Evolutionary conservation across 1,284 basidiomycete species (phyloP).

Genomic region (Austropuccinia psidii): DNA sequence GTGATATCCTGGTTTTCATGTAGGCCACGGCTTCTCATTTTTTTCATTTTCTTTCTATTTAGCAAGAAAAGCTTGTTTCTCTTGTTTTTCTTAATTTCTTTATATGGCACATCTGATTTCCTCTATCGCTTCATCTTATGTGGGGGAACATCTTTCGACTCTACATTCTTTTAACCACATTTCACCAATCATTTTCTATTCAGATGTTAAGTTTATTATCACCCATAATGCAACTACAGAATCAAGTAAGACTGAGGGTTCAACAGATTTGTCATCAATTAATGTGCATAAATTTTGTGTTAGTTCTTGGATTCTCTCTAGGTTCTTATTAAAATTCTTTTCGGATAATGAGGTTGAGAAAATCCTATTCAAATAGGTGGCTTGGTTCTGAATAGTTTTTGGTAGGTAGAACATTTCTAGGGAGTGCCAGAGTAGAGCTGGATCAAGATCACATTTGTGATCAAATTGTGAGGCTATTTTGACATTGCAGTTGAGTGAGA

Average conservation of each 20-base stretch:
- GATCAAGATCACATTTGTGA: neutral
- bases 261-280: neutral
- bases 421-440: neutral
- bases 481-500: constrained; percentile 4
- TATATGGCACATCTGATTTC: too few species aligned
- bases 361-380: neutral
- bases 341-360: neutral
- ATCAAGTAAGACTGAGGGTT: neutral
- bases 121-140: too few species aligned
- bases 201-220: neutral
- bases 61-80: too few species aligned
- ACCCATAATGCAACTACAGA: neutral
- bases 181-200: too few species aligned
- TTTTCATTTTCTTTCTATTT: too few species aligned
- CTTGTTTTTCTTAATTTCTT: too few species aligned
- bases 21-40: too few species aligned
- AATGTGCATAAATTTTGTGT: neutral
- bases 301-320: neutral
- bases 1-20: too few species aligned
- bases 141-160: too few species aligned
- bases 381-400: constrained; percentile 8
- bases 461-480: constrained; percentile 4
- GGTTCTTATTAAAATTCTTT: neutral
- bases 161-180: too few species aligned
- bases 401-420: neutral